Conservation (phyloP, 345 rosid genomes). For the Stellera chamaejasme region DNA sequence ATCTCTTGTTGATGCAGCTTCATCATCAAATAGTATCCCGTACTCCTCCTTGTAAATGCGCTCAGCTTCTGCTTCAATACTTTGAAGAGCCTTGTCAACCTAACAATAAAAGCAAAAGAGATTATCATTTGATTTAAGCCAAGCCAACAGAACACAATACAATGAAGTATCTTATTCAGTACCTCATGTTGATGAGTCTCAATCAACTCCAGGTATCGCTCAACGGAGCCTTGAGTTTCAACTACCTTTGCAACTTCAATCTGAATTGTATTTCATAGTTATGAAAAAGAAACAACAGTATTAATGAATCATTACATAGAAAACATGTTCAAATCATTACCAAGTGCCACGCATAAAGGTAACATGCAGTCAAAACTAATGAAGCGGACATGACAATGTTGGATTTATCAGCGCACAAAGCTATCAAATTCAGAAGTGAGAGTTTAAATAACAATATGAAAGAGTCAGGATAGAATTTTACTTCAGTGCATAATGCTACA, state of each 20-base stretch:
- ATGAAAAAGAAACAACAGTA: not conserved
- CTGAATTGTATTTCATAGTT: constrained; percentile 28
- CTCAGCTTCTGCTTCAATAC: constrained; percentile 93
- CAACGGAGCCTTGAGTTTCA: constrained; percentile 77
- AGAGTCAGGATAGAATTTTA: too few species aligned
- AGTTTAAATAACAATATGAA: too few species aligned
- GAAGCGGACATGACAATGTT: not conserved
- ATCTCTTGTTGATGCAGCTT: constrained; percentile 95
- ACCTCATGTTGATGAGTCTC: constrained; percentile 99
- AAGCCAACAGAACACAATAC: not conserved
- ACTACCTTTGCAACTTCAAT: constrained; percentile 98
- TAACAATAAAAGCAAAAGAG: constrained; percentile 14
- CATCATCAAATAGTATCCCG: constrained; percentile 75
- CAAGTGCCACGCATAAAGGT: constrained; percentile 1
- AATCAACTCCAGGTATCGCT: constrained; percentile 80
- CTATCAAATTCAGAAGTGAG: not conserved
- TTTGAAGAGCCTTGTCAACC: constrained; percentile 90
- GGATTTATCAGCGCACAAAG: not conserved
- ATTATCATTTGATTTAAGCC: not conserved
- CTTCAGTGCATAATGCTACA: too few species aligned
- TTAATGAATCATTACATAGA: not conserved
- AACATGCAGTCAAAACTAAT: not conserved
- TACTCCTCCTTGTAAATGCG: constrained; percentile 83
- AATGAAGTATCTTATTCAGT: constrained; percentile 10
- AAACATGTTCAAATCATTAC: constrained; percentile 5